phyloP scores from a whole-genome alignment of 106 monocot genomes.

The Apostasia ramifera region DNA sequence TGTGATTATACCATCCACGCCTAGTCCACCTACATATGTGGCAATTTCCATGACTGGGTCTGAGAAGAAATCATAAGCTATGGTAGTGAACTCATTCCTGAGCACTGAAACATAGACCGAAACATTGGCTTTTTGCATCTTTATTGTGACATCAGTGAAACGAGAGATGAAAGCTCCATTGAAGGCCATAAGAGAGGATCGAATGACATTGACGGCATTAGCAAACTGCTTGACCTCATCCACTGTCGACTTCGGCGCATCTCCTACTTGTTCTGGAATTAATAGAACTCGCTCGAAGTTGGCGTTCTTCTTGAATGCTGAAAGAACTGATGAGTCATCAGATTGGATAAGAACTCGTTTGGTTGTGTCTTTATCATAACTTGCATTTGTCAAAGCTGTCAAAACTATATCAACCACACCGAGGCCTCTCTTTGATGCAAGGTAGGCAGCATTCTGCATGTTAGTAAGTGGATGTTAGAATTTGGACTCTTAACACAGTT shows the following conservation, averaged over 20 bases:
- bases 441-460: slow-evolving; percentile 74
- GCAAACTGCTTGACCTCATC: slow-evolving; percentile 63
- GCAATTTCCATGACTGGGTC: slow-evolving; percentile 69
- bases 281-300: slow-evolving; percentile 48
- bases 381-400: slow-evolving; percentile 49
- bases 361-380: slow-evolving; percentile 35
- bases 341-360: slow-evolving; percentile 69
- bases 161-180: slow-evolving; percentile 40
- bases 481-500: too few relatives aligned
- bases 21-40: slow-evolving; percentile 28
- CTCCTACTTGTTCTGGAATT: slow-evolving; percentile 49
- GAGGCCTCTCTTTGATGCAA: slow-evolving; percentile 72
- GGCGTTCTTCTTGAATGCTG: slow-evolving; percentile 43
- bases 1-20: slow-evolving; percentile 60
- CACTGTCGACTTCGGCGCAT: slow-evolving; percentile 33
- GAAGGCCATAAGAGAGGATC: slow-evolving; percentile 31
- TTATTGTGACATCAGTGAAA: slow-evolving; percentile 37
- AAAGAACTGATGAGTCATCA: slow-evolving; percentile 69
- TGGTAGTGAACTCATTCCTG: slow-evolving; percentile 52
- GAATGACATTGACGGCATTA: slow-evolving; percentile 42
- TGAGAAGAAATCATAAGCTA: slow-evolving; percentile 75
- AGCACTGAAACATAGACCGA: slow-evolving; percentile 57
- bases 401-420: slow-evolving; percentile 42
- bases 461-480: background rate
- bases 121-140: slow-evolving; percentile 61